phyloP scores from a whole-genome alignment of 352 stramenopile species.

The Thalassiosira ordinaria region DNA sequence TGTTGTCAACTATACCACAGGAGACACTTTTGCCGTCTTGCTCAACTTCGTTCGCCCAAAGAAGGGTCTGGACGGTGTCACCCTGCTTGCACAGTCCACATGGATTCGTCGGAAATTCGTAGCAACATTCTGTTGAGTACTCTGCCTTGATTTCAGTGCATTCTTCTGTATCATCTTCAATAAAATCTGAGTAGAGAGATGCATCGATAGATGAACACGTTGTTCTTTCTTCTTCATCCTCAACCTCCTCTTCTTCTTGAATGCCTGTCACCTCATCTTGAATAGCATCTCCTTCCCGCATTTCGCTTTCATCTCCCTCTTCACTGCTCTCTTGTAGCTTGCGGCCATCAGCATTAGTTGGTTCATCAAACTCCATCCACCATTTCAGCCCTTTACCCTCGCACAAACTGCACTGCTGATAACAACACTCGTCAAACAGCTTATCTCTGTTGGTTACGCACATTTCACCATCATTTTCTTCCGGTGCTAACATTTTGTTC shows the following conservation, averaged over 20 bases:
- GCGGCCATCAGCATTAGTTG: neutral
- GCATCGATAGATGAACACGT: slow-evolving; percentile 65
- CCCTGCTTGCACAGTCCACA: slow-evolving; percentile 56
- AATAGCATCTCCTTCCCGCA: neutral
- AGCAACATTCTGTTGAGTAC: slow-evolving; percentile 60
- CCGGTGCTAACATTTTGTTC: slow-evolving; percentile 60
- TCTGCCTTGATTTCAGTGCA: slow-evolving; percentile 52
- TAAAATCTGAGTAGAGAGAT: slow-evolving; percentile 56
- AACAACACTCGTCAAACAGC: slow-evolving; percentile 64
- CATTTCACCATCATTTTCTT: slow-evolving; percentile 46
- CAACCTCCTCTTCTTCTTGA: slow-evolving; percentile 20
- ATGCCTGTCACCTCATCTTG: no score
- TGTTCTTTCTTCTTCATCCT: slow-evolving; percentile 14
- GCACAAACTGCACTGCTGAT: slow-evolving; percentile 58
- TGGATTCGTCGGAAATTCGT: slow-evolving; percentile 51
- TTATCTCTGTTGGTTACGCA: slow-evolving; percentile 53
- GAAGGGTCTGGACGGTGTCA: slow-evolving; percentile 33
- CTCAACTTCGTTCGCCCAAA: slow-evolving; percentile 48
- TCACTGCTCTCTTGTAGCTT: slow-evolving; percentile 22
- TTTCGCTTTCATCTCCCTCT: slow-evolving; percentile 16
- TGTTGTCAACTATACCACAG: slow-evolving; percentile 57
- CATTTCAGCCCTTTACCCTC: slow-evolving; percentile 61
- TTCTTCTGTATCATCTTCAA: slow-evolving; percentile 55
- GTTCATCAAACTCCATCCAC: slow-evolving; percentile 66
- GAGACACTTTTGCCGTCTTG: slow-evolving; percentile 50